Conservation (phyloP, 106 monocot genomes). For the Apostasia ramifera region DNA sequence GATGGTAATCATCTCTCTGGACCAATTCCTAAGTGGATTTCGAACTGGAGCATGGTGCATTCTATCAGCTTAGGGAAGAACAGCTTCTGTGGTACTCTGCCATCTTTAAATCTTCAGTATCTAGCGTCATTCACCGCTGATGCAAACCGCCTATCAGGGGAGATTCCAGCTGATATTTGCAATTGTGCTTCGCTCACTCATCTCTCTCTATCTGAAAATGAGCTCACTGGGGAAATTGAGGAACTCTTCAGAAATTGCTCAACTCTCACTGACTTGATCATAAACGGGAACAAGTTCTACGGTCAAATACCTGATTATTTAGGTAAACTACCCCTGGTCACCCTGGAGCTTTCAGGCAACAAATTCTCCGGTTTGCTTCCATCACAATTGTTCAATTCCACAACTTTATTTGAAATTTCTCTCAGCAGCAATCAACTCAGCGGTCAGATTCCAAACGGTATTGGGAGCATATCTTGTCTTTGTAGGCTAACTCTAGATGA, state of each 20-base stretch:
- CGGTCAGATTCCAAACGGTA: slow-evolving; percentile 51
- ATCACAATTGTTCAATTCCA: slow-evolving; percentile 38
- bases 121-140: slow-evolving; percentile 69
- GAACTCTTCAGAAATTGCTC: slow-evolving; percentile 52
- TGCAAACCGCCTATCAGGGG: slow-evolving; percentile 69
- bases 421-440: slow-evolving; percentile 52
- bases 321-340: slow-evolving; percentile 65
- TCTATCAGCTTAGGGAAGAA: slow-evolving; percentile 64
- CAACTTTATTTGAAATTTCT: slow-evolving; percentile 53
- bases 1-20: slow-evolving; percentile 77
- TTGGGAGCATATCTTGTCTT: slow-evolving; percentile 27
- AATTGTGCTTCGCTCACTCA: slow-evolving; percentile 34
- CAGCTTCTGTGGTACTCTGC: slow-evolving; percentile 56
- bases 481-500: slow-evolving; percentile 63
- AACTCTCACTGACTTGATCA: slow-evolving; percentile 58
- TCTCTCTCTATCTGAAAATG: slow-evolving; percentile 63
- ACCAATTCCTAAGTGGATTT: slow-evolving; percentile 58
- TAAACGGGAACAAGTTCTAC: slow-evolving; percentile 51
- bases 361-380: slow-evolving; percentile 76
- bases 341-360: slow-evolving; percentile 74
- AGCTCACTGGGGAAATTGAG: slow-evolving; percentile 54
- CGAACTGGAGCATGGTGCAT: slow-evolving; percentile 48
- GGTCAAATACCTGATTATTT: slow-evolving; percentile 77
- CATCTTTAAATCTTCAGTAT: slow-evolving; percentile 37
- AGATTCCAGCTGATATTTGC: slow-evolving; percentile 66